Conservation (phyloP, 805 yeast genomes). For the Candida qinlingensis region DNA sequence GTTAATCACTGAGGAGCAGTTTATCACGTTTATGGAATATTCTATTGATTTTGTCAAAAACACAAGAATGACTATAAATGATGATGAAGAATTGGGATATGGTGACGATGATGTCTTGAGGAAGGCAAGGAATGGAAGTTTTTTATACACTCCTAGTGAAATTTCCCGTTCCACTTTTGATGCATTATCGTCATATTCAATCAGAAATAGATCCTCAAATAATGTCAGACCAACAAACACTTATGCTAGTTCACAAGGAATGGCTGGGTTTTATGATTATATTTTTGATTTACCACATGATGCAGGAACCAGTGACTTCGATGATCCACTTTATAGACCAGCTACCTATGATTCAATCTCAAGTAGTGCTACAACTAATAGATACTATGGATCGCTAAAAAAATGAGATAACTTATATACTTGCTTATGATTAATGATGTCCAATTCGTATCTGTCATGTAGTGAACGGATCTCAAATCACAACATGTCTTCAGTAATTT, state of each 20-base stretch:
- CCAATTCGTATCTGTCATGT: conserved; percentile 23
- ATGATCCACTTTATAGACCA: conserved; percentile 3
- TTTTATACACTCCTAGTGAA: conserved; percentile 5
- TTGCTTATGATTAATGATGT: conserved; percentile 6
- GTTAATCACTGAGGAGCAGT: conserved; percentile 51
- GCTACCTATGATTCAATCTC: conserved; percentile 3
- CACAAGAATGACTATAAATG: conserved; percentile 9
- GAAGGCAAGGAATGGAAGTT: neutral
- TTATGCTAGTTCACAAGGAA: neutral
- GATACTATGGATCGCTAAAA: conserved; percentile 2
- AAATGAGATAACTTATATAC: neutral
- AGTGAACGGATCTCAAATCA: conserved; percentile 1
- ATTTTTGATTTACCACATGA: neutral
- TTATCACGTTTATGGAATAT: conserved; percentile 51
- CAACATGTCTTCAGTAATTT: conserved; percentile 17
- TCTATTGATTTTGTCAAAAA: conserved; percentile 30
- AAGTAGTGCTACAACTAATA: conserved; percentile 16
- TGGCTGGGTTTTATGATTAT: neutral
- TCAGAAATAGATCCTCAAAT: conserved; percentile 3
- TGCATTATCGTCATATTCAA: conserved; percentile 6
- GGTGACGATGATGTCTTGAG: neutral
- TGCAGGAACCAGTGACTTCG: neutral
- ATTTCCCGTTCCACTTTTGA: conserved; percentile 7
- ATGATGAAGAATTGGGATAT: neutral
- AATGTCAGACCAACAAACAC: neutral